phyloP scores from a whole-genome alignment of 768 basidiomycete genomes.

The Coprinopsis strossmayeri region DNA sequence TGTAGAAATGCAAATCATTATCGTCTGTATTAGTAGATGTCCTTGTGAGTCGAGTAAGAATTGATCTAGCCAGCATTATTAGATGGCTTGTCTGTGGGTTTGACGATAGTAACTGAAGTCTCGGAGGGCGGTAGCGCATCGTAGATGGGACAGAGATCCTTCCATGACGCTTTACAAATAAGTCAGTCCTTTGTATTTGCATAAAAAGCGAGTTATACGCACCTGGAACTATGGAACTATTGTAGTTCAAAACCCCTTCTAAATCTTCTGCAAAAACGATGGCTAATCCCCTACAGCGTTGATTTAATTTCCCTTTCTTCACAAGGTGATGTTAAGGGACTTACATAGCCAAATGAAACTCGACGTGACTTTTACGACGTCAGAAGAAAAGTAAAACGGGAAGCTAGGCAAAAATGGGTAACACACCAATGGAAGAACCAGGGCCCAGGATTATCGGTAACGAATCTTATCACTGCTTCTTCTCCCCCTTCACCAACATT shows the following conservation, averaged over 20 bases:
- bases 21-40: too few relatives aligned
- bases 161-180: constrained; percentile 16
- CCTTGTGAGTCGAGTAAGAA: too few relatives aligned
- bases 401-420: not conserved
- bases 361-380: constrained; percentile 25
- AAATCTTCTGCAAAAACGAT: constrained; percentile 15
- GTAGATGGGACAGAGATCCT: constrained; percentile 20
- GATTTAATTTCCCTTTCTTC: not conserved
- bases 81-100: not conserved
- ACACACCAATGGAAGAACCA: constrained; percentile 42
- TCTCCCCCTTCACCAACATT: constrained; percentile 32
- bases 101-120: not conserved
- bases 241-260: not conserved
- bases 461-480: constrained; percentile 51
- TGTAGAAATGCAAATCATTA: too few relatives aligned
- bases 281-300: constrained; percentile 11
- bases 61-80: too few relatives aligned
- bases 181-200: not conserved
- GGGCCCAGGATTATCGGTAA: constrained; percentile 61
- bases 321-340: constrained; percentile 2
- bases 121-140: constrained; percentile 1
- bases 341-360: constrained; percentile 29
- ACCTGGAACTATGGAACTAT: constrained; percentile 8
- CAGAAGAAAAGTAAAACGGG: not conserved
- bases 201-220: not conserved